Base-by-base conservation (phyloP, 2,329 filamentous ascomycete genomes). In the Gyromitra esculenta region DNA sequence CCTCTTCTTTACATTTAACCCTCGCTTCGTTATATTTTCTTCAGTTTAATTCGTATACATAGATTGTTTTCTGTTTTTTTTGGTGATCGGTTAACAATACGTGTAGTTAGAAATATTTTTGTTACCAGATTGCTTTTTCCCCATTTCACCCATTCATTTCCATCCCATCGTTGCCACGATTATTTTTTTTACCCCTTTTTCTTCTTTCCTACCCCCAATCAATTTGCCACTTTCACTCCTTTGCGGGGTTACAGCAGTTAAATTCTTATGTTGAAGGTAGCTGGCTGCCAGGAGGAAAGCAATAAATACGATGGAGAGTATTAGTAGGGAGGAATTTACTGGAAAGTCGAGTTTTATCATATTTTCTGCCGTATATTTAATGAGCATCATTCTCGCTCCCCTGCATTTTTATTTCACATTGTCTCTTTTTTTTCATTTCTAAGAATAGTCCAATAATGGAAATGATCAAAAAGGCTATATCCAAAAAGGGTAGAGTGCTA, bases 11-110 rank as follows among this genome's bases (percentile, higher is more conserved):
- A 43, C 6, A 35, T 39, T 18, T 37, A 54, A 52, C 70, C 56
- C 39, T 18, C 48, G 39, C 41, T 65, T 71, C 60, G 31, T 50
- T 72, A 43, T 76, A 39, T 37, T 73, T 59, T 65, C 56, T 35
- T 66, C 25, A 50, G 21, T 59, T 67, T 65, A 71, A 60, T 72
- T 75, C 62, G 48, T 64, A 72, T 73, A 72, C 37, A 72, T 76
- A 76, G 72, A 75, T 64, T 75, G 57, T 68, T 48, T 73, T 64
- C 65, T 57, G 41, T 59, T 57, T 65, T 64, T 41, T 59, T 57
- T 65, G 52, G 65, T 52, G 25, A 52, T 63, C 21, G 64, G 57
- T 48, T 52, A 60, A 5, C 63, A 48, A 43, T 62, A 62, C 15
- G 11, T 56, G 52, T 65, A 50, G 25, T 35, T 75, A 70, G 72